Conservation (phyloP, 768 basidiomycete species). For the Pholiota microspora region DNA sequence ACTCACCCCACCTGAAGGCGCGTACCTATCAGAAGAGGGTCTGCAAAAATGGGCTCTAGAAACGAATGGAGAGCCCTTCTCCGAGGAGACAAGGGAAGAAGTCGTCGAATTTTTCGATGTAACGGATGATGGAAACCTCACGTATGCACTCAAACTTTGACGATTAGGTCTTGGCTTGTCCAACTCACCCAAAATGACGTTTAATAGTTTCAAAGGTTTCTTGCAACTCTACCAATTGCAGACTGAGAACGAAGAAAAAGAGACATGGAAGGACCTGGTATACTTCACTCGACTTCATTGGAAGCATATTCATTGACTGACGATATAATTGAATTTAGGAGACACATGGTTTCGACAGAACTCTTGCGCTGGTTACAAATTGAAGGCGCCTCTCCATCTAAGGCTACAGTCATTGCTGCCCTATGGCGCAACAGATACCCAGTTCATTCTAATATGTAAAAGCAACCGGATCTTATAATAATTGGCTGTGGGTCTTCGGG, state of each 20-base stretch:
- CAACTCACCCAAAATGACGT: constrained; percentile 29
- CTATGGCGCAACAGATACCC: no score
- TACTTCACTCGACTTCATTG: constrained; percentile 19
- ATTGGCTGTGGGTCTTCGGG: no score
- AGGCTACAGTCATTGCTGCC: no score
- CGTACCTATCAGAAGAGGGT: constrained; percentile 57
- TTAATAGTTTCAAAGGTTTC: constrained; percentile 79
- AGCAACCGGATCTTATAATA: no score
- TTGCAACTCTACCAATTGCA: constrained; percentile 84
- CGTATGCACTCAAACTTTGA: constrained; percentile 44
- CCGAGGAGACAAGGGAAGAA: constrained; percentile 75
- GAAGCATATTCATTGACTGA: neutral
- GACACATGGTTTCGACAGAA: constrained; percentile 74
- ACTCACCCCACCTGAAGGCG: constrained; percentile 48
- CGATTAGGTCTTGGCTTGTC: no score
- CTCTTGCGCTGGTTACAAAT: constrained; percentile 47
- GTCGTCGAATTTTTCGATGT: constrained; percentile 74
- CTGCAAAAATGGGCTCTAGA: constrained; percentile 76
- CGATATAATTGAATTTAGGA: constrained; percentile 38
- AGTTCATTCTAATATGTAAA: no score
- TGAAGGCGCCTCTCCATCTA: neutral
- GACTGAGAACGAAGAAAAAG: constrained; percentile 79
- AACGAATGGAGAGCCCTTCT: constrained; percentile 82
- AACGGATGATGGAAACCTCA: constrained; percentile 66
- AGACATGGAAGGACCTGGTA: constrained; percentile 83